These are phyloP conservation scores for Yamadazyma conglobata DNA, from an alignment of 1,139 yeast genomes.

Conservation along the genomic window DNA sequence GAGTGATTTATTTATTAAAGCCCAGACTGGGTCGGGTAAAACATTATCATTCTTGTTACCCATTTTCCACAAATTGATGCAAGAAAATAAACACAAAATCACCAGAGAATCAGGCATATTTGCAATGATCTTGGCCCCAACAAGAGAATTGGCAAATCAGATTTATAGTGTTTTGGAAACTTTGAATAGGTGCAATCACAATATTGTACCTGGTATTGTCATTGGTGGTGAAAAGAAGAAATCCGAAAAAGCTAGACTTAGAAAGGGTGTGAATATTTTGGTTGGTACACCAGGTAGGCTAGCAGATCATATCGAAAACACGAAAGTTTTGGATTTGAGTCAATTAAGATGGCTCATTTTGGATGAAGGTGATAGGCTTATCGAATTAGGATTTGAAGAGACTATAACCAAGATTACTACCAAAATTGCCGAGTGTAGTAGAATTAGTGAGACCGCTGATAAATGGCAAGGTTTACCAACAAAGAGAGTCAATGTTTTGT, in stretches of 20 bases:
- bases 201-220: conserved; percentile 86
- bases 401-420: conserved; percentile 75
- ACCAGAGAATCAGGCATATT: conserved; percentile 80
- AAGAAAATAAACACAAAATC: conserved; percentile 40
- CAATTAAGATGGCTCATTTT: conserved; percentile 78
- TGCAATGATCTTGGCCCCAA: conserved; percentile 85
- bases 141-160: conserved; percentile 93
- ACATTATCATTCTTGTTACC: conserved; percentile 85
- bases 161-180: conserved; percentile 77
- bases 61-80: conserved; percentile 67
- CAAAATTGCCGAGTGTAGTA: conserved; percentile 46
- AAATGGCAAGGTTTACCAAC: conserved; percentile 59
- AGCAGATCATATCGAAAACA: conserved; percentile 89
- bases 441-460: conserved; percentile 34
- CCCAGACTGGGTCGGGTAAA: conserved; percentile 96
- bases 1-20: conserved; percentile 78
- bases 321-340: conserved; percentile 63
- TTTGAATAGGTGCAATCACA: conserved; percentile 68
- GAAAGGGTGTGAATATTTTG: conserved; percentile 85
- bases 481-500: conserved; percentile 70
- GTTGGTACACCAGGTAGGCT: conserved; percentile 93
- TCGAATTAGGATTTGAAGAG: conserved; percentile 95
- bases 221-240: conserved; percentile 96
- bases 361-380: conserved; percentile 94
- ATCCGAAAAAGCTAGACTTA: conserved; percentile 82